phyloP scores from a whole-genome alignment of 1,284 basidiomycete species.

The Crucibulum parvulum region DNA sequence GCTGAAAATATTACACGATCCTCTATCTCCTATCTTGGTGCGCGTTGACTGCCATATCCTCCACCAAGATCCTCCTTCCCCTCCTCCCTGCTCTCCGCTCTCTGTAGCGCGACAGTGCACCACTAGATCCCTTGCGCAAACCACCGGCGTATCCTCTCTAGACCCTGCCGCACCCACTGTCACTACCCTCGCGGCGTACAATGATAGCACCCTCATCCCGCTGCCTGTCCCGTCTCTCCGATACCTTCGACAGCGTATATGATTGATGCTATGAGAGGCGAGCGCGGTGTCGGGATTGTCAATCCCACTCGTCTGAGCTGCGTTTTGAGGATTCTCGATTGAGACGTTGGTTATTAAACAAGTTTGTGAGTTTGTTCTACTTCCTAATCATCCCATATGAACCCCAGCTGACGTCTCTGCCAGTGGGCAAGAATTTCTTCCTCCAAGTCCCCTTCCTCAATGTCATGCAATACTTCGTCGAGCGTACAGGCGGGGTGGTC shows the following conservation, averaged over 20 bases:
- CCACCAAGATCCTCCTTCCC: too few relatives aligned
- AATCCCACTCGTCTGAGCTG: slow-evolving; percentile 1
- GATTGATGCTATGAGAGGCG: not conserved
- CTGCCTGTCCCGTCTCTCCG: slow-evolving; percentile 35
- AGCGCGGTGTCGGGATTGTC: not conserved
- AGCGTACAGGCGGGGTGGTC: slow-evolving; percentile 63
- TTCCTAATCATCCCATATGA: not conserved
- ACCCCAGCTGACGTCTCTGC: too few relatives aligned
- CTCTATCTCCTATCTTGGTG: too few relatives aligned
- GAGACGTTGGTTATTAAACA: slow-evolving; percentile 1
- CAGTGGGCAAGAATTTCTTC: slow-evolving; percentile 1
- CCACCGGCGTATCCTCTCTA: slow-evolving; percentile 12
- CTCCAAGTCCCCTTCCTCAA: slow-evolving; percentile 68
- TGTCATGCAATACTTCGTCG: slow-evolving; percentile 68
- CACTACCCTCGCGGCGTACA: slow-evolving; percentile 5
- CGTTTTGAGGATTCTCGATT: slow-evolving; percentile 1
- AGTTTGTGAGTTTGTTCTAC: not conserved
- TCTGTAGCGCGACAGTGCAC: not conserved
- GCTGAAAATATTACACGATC: too few relatives aligned
- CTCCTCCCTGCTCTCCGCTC: not conserved
- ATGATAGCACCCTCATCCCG: not conserved
- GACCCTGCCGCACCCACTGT: not conserved
- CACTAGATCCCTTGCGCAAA: not conserved
- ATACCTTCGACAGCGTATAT: not conserved
- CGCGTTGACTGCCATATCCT: too few relatives aligned